Base-by-base conservation (phyloP, 805 yeast genomes). In the Pichia kluyveri region DNA sequence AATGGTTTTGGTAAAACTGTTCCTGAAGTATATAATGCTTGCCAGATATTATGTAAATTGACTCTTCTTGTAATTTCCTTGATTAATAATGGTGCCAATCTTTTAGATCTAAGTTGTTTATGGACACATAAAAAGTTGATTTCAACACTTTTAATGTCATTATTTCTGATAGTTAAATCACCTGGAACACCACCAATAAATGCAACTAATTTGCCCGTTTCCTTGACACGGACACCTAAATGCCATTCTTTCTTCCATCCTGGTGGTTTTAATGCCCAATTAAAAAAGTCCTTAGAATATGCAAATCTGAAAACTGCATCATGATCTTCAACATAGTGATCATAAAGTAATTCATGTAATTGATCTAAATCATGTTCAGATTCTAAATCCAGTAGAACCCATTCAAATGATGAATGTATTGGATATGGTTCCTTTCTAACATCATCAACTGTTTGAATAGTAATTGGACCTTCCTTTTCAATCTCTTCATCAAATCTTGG, bases 21-120 rank as follows among this genome's bases (percentile, higher is more conserved):
- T 11, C 98, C 99, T 0, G 91, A 96, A 10, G 99, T 91, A 67
- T 87, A 88, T 51, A 93, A 74, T 0, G 98, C 99, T 65, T 90
- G 97, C 96, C 97, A 93, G 51, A 90, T 85, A 50, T 86, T 79
- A 41, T 75, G 73, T 53, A 78, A 75, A 67, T 93, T 91, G 54
- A 93, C 93, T 56, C 98, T 76, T 62, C 99, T 77, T 5, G 98
- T 93, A 55, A 93, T 84, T 66, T 93, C 99, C 60, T 86, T 86
- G 65, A 93, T 93, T 59, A 93, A 71, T 12, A 93, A 85, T 1
- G 99, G 99, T 0, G 99, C 90, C 62, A 93, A 73, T 58, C 99
- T 80, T 65, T 93, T 93, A n/a, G 88, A 75, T 61, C 99, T 76
- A 56, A 93, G 74, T 66, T 91, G 87, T 68, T 93, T 93, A 69